A percentile compares a stretch with the other conserved stretches of the same genome.
Conservation (phyloP, 148 eudicot genomes). For the Rhododendron ferrugineum region DNA sequence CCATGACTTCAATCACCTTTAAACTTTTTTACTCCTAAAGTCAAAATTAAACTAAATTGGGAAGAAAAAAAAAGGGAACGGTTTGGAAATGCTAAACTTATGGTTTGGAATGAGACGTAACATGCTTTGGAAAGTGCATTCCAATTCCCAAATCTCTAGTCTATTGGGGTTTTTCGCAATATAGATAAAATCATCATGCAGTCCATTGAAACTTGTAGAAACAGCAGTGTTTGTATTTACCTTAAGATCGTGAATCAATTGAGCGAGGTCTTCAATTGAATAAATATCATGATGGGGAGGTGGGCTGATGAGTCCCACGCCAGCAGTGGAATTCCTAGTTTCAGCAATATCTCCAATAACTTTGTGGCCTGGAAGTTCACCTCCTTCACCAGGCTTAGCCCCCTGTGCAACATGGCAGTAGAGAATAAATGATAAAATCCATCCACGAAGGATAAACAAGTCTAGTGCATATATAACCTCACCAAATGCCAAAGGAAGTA, state of each 20-base stretch:
- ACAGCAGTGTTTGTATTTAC: constrained; percentile 24
- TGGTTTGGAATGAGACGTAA: neutral
- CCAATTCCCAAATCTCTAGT: neutral
- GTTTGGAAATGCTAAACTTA: neutral
- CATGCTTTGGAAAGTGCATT: neutral
- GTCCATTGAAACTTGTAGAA: neutral
- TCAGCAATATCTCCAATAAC: constrained; percentile 94
- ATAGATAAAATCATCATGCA: constrained; percentile 4
- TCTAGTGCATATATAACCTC: constrained; percentile 41
- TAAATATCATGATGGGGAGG: constrained; percentile 99
- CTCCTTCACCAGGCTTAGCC: constrained; percentile 99
- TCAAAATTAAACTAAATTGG: neutral
- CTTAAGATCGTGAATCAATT: constrained; percentile 93
- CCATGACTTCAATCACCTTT: neutral
- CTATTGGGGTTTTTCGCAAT: neutral
- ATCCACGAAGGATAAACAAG: constrained; percentile 6
- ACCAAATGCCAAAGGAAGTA: constrained; percentile 61
- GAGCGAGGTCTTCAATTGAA: constrained; percentile 98
- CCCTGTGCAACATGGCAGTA: constrained; percentile 45
- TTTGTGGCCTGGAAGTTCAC: constrained; percentile 99
- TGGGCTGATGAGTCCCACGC: constrained; percentile 98
- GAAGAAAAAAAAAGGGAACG: neutral
- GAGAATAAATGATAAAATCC: constrained; percentile 4
- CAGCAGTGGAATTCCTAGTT: constrained; percentile 95
- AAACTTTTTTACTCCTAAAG: neutral